phyloP scores from a whole-genome alignment of 768 basidiomycete species.

The Termitomyces sp. region DNA sequence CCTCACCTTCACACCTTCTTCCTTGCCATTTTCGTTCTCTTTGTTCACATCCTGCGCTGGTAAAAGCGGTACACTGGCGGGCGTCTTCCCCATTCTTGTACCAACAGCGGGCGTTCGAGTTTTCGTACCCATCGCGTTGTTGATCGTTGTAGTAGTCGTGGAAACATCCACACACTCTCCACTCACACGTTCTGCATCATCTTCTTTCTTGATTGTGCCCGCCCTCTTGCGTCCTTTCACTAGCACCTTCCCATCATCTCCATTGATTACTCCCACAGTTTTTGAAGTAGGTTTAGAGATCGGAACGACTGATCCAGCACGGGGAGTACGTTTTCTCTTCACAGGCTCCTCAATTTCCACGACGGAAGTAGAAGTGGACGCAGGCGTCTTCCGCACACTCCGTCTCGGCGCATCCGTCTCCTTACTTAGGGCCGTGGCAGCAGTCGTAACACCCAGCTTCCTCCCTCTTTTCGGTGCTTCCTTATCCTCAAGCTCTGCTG shows the following conservation, averaged over 20 bases:
- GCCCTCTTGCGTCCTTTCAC: conserved; percentile 13
- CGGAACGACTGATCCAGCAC: background rate
- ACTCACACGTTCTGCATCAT: background rate
- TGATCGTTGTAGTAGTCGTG: background rate
- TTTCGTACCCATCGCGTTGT: conserved; percentile 7
- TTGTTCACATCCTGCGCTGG: conserved; percentile 26
- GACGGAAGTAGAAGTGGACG: background rate
- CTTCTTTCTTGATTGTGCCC: conserved; percentile 8
- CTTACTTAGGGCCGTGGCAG: background rate
- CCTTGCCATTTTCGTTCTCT: conserved; percentile 30
- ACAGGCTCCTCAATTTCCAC: background rate
- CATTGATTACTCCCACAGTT: background rate
- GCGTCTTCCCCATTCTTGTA: conserved; percentile 22
- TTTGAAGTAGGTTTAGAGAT: conserved; percentile 1
- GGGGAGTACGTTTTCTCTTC: conserved; percentile 17
- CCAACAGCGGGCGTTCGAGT: background rate
- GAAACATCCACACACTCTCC: background rate
- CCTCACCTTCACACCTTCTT: conserved; percentile 20
- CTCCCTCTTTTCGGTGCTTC: background rate
- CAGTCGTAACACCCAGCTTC: background rate
- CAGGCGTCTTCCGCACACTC: background rate
- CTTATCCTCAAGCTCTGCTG: conserved; percentile 18
- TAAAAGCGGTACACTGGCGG: conserved; percentile 27
- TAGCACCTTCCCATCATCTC: conserved; percentile 1
- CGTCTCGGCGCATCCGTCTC: background rate